Base-by-base conservation (phyloP, 257 asterid genomes). In the Perilla frutescens region DNA sequence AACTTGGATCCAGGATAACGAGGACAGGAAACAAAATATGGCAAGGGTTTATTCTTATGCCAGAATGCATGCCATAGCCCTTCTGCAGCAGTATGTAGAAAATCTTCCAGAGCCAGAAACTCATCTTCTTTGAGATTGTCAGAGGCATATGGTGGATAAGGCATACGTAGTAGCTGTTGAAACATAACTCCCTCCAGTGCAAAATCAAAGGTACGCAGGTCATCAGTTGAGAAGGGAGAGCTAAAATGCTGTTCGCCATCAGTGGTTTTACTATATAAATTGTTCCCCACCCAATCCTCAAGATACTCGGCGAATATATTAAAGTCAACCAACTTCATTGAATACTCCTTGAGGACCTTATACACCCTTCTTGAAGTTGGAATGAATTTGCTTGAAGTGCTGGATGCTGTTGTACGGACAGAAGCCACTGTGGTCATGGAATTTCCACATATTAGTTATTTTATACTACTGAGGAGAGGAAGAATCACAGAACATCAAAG, bases 121-220 rank as follows among this genome's bases (percentile, higher is more conserved):
- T 88, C 90, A 12, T 87, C 96, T 82, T 88, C 91, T 80, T 75
- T 85, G 7, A 80, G 81, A 66, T 79, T 77, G 37, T 85, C 86
- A 34, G 96, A 81, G 74, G 74, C 69, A 6, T 79, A 74, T 9
- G 96, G 85, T 5, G 90, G 87, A 61, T 64, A 76, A 26, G 97
- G 96, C 97, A 91, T 91, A 48, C 97, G 97, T 39, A 88, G 79
- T n/a, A 91, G 85, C 83, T 89, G 96, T 79, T 91, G 97, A 81
- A 91, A 90, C 70, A 82, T 26, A 59, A 91, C 76, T 14, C 93
- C 91, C 74, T 91, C 97, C 77, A 91, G 74, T 40, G 97, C 93
- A 62, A 71, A 91, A 79, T 91, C 97, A 10, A 91, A 88, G 51
- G 85, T 81, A 9, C 81, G 85, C 32, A 91, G 69, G 29, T 88